These are phyloP conservation scores for Pyrenula massariospora DNA, from an alignment of 495 filamentous ascomycete species.

Conservation along the genomic window DNA sequence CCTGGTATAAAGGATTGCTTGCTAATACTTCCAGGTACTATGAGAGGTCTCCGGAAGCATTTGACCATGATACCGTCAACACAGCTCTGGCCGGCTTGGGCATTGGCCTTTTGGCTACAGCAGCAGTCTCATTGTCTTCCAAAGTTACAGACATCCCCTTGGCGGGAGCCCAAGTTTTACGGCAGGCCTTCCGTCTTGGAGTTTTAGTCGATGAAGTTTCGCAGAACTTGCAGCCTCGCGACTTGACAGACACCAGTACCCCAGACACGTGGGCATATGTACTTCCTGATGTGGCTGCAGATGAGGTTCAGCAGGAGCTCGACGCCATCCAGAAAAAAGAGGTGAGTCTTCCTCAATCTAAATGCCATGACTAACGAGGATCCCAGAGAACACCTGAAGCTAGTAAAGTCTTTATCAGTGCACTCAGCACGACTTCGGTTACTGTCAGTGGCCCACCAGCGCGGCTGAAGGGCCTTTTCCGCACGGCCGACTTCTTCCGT, in stretches of 20 bases:
- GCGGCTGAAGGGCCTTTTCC: conserved; percentile 20
- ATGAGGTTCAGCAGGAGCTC: conserved; percentile 24
- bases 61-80: conserved; percentile 7
- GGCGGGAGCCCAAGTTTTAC: conserved; percentile 17
- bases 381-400: conserved; percentile 4
- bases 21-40: conserved; percentile 2
- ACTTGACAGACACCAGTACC: conserved; percentile 3
- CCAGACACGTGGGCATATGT: conserved; percentile 31
- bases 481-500: conserved; percentile 17
- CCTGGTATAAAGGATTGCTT: conserved; percentile 5
- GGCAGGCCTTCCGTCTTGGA: conserved; percentile 26
- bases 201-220: conserved; percentile 22
- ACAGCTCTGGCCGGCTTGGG: conserved; percentile 23
- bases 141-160: conserved; percentile 15
- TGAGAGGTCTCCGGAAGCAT: conserved; percentile 12
- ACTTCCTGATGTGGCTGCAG: conserved; percentile 15
- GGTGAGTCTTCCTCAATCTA: background rate
- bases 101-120: conserved; percentile 23
- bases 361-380: background rate
- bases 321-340: conserved; percentile 13
- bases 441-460: conserved; percentile 33
- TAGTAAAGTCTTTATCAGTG: conserved; percentile 28
- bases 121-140: conserved; percentile 23
- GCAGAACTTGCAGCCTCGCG: conserved; percentile 17
- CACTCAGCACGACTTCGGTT: conserved; percentile 18